These are phyloP conservation scores for Xylariaceae sp. DNA, from an alignment of 2,329 filamentous ascomycete species.

Conservation along the genomic window DNA sequence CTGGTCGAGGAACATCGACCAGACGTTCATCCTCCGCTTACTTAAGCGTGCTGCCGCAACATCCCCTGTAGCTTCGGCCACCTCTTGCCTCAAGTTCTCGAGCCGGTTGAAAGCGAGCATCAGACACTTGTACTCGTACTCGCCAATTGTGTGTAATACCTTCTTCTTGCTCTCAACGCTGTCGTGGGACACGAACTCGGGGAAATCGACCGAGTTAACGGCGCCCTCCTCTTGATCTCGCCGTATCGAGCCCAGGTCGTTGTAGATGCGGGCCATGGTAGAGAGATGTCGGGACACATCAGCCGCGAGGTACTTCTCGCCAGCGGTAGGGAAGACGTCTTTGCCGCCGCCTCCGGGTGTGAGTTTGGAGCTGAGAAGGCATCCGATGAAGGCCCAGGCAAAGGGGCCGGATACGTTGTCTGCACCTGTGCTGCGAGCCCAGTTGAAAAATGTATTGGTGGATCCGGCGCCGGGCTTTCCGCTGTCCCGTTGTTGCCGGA, in stretches of 20 bases:
- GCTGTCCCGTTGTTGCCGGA: constrained; percentile 14
- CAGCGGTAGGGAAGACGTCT: constrained; percentile 28
- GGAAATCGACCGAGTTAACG: constrained; percentile 45
- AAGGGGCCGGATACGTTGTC: constrained; percentile 30
- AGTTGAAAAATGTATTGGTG: constrained; percentile 29
- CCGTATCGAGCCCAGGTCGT: constrained; percentile 43
- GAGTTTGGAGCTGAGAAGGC: constrained; percentile 21
- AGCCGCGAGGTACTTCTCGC: constrained; percentile 29
- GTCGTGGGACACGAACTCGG: constrained; percentile 34
- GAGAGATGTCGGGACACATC: constrained; percentile 33
- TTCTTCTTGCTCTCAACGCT: constrained; percentile 19
- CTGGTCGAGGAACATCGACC: constrained; percentile 41
- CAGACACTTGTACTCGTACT: constrained; percentile 39
- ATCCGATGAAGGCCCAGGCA: constrained; percentile 29
- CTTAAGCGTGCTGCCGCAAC: constrained; percentile 21
- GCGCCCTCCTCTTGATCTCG: constrained; percentile 42
- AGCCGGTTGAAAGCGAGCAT: constrained; percentile 26
- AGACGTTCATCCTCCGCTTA: constrained; percentile 24
- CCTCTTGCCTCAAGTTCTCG: constrained; percentile 11
- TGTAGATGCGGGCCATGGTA: constrained; percentile 43
- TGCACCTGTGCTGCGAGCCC: constrained; percentile 29
- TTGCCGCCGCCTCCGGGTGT: constrained; percentile 23
- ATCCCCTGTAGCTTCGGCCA: constrained; percentile 10
- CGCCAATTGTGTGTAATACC: constrained; percentile 32
- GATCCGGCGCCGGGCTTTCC: constrained; percentile 14